phyloP scores from a whole-genome alignment of 2,329 filamentous ascomycete species.

The Monosporascus ibericus region DNA sequence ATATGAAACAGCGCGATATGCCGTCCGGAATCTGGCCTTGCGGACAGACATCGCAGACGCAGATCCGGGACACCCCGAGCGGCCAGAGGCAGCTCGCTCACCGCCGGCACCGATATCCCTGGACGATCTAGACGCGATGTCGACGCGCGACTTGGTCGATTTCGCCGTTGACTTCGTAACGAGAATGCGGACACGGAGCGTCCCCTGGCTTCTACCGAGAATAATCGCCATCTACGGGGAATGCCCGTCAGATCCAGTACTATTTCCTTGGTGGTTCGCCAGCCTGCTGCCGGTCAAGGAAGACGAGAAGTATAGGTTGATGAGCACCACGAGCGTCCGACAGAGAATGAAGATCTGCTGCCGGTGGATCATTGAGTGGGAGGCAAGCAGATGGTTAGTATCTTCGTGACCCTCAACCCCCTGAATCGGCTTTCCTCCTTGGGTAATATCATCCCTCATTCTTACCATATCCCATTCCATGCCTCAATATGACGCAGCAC shows the following conservation, averaged over 20 bases:
- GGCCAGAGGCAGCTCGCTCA: slow-evolving; percentile 10
- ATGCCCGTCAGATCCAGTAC: slow-evolving; percentile 66
- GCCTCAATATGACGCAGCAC: too few species aligned
- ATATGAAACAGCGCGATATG: slow-evolving; percentile 47
- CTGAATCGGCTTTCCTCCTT: not conserved
- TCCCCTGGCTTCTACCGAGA: slow-evolving; percentile 67
- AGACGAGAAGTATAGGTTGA: slow-evolving; percentile 69
- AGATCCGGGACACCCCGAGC: not conserved
- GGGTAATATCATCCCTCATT: not conserved
- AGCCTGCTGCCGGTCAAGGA: slow-evolving; percentile 73
- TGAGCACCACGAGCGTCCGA: slow-evolving; percentile 69
- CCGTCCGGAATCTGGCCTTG: slow-evolving; percentile 19
- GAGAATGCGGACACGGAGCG: slow-evolving; percentile 62
- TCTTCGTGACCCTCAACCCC: not conserved
- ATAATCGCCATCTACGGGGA: slow-evolving; percentile 71
- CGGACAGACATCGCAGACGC: slow-evolving; percentile 6
- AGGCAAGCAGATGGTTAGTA: slow-evolving; percentile 64
- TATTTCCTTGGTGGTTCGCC: slow-evolving; percentile 88
- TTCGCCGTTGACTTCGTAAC: slow-evolving; percentile 61
- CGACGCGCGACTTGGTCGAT: slow-evolving; percentile 65
- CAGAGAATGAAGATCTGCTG: slow-evolving; percentile 79
- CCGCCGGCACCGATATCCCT: slow-evolving; percentile 7
- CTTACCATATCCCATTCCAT: not conserved
- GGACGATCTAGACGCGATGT: slow-evolving; percentile 46
- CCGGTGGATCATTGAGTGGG: slow-evolving; percentile 68